Percentiles rank a stretch among this genome's conserved stretches.
phyloP scores from a whole-genome alignment of 176 grass and related monocot species.

The Ensete ventricosum region DNA sequence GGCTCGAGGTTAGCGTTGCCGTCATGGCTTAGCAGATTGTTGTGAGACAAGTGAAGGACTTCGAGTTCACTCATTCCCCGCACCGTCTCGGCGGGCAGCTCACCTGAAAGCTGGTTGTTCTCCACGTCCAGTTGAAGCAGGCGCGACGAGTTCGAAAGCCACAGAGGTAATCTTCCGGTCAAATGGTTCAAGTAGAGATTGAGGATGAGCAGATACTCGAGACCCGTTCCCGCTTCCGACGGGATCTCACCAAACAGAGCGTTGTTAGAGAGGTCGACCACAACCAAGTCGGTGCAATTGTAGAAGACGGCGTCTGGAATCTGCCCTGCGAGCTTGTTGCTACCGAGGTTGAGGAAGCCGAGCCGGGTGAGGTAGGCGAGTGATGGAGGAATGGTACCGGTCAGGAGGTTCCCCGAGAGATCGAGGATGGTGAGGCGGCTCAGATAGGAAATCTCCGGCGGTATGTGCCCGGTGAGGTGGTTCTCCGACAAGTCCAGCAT shows the following conservation, averaged over 20 bases:
- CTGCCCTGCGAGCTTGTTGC: constrained; percentile 33
- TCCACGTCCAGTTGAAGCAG: constrained; percentile 38
- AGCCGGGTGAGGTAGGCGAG: constrained; percentile 21
- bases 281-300: constrained; percentile 27
- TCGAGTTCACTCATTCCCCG: background rate
- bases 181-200: constrained; percentile 56
- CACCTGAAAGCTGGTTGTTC: constrained; percentile 42
- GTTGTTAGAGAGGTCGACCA: constrained; percentile 38
- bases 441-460: constrained; percentile 46
- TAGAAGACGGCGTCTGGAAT: constrained; percentile 45
- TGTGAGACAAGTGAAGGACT: constrained; percentile 53
- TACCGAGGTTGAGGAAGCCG: constrained; percentile 25
- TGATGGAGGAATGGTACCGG: constrained; percentile 33
- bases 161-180: constrained; percentile 40
- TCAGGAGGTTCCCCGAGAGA: constrained; percentile 36
- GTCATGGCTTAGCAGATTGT: constrained; percentile 39
- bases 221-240: background rate
- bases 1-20: constrained; percentile 54
- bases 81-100: constrained; percentile 40
- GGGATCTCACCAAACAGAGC: constrained; percentile 43
- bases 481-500: constrained; percentile 42
- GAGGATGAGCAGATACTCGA: background rate
- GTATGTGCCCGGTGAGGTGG: constrained; percentile 41
- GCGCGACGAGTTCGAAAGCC: constrained; percentile 40
- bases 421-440: background rate